phyloP scores from a whole-genome alignment of 2,329 filamentous ascomycete genomes.

The Claviceps sorghi region DNA sequence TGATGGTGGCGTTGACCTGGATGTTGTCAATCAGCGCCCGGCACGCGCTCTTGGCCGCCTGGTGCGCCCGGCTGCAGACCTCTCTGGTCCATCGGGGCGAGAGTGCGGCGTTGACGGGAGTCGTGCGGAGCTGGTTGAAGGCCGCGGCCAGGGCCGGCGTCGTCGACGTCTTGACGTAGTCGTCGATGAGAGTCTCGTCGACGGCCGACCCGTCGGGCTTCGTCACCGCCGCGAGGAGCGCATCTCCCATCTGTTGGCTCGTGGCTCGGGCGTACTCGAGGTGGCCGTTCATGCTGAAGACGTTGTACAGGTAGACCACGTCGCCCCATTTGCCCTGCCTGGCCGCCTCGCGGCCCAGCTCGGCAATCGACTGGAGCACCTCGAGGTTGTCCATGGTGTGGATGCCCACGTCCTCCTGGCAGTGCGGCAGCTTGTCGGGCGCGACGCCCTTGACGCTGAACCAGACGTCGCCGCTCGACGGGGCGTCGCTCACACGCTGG shows the following conservation, averaged over 20 bases:
- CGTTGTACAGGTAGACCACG: constrained; percentile 3
- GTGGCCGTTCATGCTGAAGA: constrained; percentile 5
- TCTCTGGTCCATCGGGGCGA: neutral
- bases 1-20: constrained; percentile 1
- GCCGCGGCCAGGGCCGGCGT: constrained; percentile 2
- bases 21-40: neutral
- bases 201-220: neutral
- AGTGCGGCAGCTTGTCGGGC: constrained; percentile 1
- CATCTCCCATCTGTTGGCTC: constrained; percentile 1
- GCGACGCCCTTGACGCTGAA: constrained; percentile 1
- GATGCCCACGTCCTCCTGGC: constrained; percentile 2
- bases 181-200: constrained; percentile 1
- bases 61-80: neutral
- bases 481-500: neutral
- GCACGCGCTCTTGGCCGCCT: neutral
- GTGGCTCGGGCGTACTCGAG: neutral
- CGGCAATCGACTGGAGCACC: neutral
- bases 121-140: constrained; percentile 1
- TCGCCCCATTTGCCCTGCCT: constrained; percentile 5
- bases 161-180: constrained; percentile 3
- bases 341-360: neutral
- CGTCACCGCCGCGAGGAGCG: constrained; percentile 2
- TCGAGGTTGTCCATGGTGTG: constrained; percentile 3
- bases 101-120: neutral
- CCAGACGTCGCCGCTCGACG: neutral